A percentile compares a stretch with the other conserved stretches of the same genome.
phyloP scores from a whole-genome alignment of 148 eudicot genomes.

The Vaccinium macrocarpon region DNA sequence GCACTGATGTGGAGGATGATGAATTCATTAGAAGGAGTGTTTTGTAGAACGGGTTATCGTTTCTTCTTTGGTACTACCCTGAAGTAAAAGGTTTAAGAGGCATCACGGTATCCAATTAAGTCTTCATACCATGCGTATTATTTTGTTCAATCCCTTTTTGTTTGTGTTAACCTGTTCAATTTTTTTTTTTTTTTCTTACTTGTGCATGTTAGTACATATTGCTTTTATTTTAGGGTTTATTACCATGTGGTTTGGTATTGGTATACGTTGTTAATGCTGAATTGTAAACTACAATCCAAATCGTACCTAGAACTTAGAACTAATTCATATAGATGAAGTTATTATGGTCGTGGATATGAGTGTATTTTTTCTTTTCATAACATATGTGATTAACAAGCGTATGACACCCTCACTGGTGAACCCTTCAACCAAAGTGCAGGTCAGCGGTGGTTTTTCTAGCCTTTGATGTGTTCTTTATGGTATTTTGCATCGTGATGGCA shows the following conservation, averaged over 20 bases:
- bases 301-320: neutral
- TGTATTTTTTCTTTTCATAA: neutral
- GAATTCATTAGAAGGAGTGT: neutral
- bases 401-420: constrained; percentile 2
- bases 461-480: constrained; percentile 60
- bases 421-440: constrained; percentile 41
- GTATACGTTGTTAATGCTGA: neutral
- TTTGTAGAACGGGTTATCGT: neutral
- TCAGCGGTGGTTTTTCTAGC: constrained; percentile 65
- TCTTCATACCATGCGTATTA: neutral
- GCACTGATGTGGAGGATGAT: neutral
- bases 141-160: neutral
- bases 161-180: neutral
- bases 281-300: neutral
- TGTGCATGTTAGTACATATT: neutral
- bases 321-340: neutral
- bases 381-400: neutral
- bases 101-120: neutral
- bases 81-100: neutral
- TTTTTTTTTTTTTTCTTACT: constrained; percentile 4
- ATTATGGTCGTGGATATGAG: neutral
- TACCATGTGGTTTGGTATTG: neutral
- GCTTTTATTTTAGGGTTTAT: neutral
- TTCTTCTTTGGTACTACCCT: neutral
- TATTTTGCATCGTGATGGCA: constrained; percentile 55